Base-by-base conservation (phyloP, 2,329 filamentous ascomycete genomes). In the Diaporthe aspalathi region DNA sequence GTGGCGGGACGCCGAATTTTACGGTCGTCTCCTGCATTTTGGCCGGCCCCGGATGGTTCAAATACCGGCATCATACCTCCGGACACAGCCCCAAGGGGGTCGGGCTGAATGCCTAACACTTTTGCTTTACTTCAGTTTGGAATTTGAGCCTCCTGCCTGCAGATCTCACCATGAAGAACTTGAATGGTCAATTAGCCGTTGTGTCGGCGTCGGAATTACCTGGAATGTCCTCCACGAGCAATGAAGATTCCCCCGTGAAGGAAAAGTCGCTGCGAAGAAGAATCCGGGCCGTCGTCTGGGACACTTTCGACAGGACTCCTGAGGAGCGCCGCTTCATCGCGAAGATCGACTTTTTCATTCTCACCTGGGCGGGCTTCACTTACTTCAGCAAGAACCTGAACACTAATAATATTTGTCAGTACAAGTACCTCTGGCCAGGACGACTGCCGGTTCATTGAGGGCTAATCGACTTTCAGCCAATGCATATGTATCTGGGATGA, bases 371-470 rank as follows among this genome's bases (percentile, higher is more conserved):
- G 0, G 74, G 76, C 7, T 75, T 78, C 16, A 74, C 75, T 2
- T 78, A 78, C 40, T 78, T 78, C 65, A 74, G 65, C 66, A 73
- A 73, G 57, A 77, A 77, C 40, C 71, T 76, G 16, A 76, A 77
- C 68, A 73, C 70, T 0, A 75, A 75, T 50, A 72, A 67, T 68
- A 38, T 73, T 14, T 72, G 72, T 73, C 38, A 53, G 72, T 72
- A 22, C 1, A 53, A 4, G 2, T 1, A 24, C n/a, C 11, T 12
- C 7, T 11, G 12, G 12, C 35, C 12, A 14, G 1, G 17, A 16
- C 16, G 0, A 7, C 3, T 3, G 1, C n/a, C n/a, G 6, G 14
- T 9, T n/a, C 1, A 5, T 27, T 17, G 5, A 2, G 12, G 11
- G 27, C 66, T 66, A 47, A 54, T n/a, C 16, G n/a, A 4, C 9